phyloP scores from a whole-genome alignment of 108 stramenopile species.

The Mediolabrus comicus region DNA sequence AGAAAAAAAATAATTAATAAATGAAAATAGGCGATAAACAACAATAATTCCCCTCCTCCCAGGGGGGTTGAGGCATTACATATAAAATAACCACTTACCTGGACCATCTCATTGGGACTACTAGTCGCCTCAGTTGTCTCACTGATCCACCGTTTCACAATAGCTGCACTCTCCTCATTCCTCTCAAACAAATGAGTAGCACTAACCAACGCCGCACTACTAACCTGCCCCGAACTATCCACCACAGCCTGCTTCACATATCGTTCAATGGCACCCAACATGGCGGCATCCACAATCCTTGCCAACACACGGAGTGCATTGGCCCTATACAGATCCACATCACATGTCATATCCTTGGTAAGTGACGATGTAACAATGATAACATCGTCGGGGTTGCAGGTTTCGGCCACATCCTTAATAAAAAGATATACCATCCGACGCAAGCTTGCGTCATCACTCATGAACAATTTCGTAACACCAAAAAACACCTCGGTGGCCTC shows the following conservation, averaged over 20 bases:
- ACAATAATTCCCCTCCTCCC: background rate
- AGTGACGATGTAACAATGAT: constrained; percentile 98
- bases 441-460: constrained; percentile 89
- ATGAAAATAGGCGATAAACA: background rate
- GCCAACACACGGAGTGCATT: constrained; percentile 97
- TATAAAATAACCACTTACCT: constrained; percentile 39
- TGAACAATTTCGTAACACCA: constrained; percentile 99
- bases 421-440: constrained; percentile 96
- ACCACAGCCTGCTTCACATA: constrained; percentile 99
- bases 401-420: constrained; percentile 99
- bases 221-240: constrained; percentile 93
- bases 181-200: constrained; percentile 76
- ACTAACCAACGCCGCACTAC: constrained; percentile 94
- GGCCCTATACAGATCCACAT: constrained; percentile 96
- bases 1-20: background rate
- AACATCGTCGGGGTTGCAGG: constrained; percentile 97
- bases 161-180: constrained; percentile 75
- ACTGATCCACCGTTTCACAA: constrained; percentile 91
- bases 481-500: constrained; percentile 98
- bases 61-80: background rate
- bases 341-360: constrained; percentile 99
- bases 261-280: constrained; percentile 97
- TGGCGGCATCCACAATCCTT: constrained; percentile 97
- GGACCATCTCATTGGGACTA: constrained; percentile 96
- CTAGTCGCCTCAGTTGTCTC: constrained; percentile 93